These are phyloP conservation scores for Globisporangium orthogonon DNA, from an alignment of 352 stramenopile species.

Conservation along the genomic window DNA sequence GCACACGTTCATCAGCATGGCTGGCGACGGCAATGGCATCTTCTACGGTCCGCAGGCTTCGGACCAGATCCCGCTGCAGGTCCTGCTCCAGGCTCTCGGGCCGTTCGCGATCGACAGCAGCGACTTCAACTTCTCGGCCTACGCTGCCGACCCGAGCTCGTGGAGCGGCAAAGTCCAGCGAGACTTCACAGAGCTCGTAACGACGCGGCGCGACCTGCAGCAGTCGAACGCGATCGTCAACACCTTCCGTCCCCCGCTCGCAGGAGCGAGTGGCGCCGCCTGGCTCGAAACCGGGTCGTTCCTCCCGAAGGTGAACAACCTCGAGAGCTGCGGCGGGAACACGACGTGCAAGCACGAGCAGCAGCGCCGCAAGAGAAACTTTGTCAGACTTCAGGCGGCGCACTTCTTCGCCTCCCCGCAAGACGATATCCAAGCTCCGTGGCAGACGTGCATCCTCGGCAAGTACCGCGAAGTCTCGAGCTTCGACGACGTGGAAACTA, in stretches of 20 bases:
- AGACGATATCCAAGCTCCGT: constrained; percentile 29
- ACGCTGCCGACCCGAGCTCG: constrained; percentile 15
- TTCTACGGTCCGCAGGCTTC: constrained; percentile 39
- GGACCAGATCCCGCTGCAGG: constrained; percentile 8
- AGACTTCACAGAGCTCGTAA: constrained; percentile 18
- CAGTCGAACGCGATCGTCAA: too few species aligned
- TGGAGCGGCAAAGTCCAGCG: constrained; percentile 21
- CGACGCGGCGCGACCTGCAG: too few species aligned
- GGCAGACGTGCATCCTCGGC: constrained; percentile 25
- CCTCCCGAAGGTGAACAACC: constrained; percentile 24
- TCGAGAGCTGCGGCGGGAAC: constrained; percentile 15
- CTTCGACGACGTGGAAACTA: constrained; percentile 19
- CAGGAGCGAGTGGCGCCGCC: constrained; percentile 8
- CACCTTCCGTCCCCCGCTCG: constrained; percentile 6
- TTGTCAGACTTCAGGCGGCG: constrained; percentile 22
- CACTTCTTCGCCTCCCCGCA: constrained; percentile 41
- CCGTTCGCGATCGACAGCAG: constrained; percentile 2
- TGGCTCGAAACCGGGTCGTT: constrained; percentile 19
- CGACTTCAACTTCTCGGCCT: background rate
- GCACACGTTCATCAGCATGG: constrained; percentile 38
- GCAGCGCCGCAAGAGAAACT: constrained; percentile 23
- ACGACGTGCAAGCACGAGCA: constrained; percentile 13
- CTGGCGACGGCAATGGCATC: constrained; percentile 32
- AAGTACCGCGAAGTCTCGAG: constrained; percentile 29
- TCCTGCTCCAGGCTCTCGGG: constrained; percentile 19